Evolutionary conservation across 441 rosid species (phyloP).

Genomic region (Aquilaria agallochum): DNA sequence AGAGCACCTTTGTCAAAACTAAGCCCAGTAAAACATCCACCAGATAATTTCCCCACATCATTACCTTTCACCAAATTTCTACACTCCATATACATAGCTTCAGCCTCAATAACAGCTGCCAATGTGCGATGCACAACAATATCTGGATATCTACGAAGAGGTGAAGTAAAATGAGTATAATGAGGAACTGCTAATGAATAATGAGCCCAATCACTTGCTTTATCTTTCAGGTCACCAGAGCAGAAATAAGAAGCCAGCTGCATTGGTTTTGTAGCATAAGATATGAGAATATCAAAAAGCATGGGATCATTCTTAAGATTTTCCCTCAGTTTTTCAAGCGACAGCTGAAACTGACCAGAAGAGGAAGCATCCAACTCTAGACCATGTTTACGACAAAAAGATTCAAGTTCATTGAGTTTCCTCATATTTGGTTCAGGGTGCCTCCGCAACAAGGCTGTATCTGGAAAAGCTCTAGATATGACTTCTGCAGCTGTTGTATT

Average conservation of each 20-base stretch:
- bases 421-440: slow-evolving; percentile 89
- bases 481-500: slow-evolving; percentile 91
- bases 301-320: slow-evolving; percentile 72
- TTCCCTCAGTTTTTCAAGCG: slow-evolving; percentile 56
- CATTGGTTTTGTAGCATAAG: slow-evolving; percentile 80
- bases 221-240: slow-evolving; percentile 54
- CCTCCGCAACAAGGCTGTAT: slow-evolving; percentile 69
- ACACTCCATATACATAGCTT: slow-evolving; percentile 40
- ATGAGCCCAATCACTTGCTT: slow-evolving; percentile 70
- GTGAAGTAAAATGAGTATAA: slow-evolving; percentile 95
- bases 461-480: slow-evolving; percentile 79
- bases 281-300: slow-evolving; percentile 56
- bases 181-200: slow-evolving; percentile 84
- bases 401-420: slow-evolving; percentile 85
- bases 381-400: slow-evolving; percentile 74
- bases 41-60: slow-evolving; percentile 17
- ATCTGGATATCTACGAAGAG: slow-evolving; percentile 89
- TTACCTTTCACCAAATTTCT: slow-evolving; percentile 17
- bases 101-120: slow-evolving; percentile 88
- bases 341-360: slow-evolving; percentile 53
- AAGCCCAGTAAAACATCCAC: slow-evolving; percentile 61
- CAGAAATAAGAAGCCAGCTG: slow-evolving; percentile 86
- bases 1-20: slow-evolving; percentile 54
- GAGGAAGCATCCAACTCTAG: slow-evolving; percentile 72
- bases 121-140: slow-evolving; percentile 79